phyloP scores from a whole-genome alignment of 2,329 filamentous ascomycete species.

The Neofusicoccum cordaticola region DNA sequence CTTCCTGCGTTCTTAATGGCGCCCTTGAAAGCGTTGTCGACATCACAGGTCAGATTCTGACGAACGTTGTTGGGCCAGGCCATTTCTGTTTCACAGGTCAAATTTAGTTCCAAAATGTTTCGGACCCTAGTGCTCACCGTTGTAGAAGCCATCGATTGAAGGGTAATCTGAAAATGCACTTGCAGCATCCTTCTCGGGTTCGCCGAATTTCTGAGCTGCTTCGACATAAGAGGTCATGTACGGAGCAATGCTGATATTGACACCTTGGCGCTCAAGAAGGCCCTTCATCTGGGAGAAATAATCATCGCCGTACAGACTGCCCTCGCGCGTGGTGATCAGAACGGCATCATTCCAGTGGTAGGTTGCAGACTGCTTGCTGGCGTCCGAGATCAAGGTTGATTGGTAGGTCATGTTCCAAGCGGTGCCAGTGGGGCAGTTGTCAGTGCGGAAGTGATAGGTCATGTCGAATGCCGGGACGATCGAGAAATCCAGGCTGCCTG shows the following conservation, averaged over 20 bases:
- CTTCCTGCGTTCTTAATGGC: constrained; percentile 32
- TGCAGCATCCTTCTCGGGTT: constrained; percentile 23
- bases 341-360: constrained; percentile 38
- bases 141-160: constrained; percentile 38
- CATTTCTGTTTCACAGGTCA: neutral
- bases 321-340: constrained; percentile 36
- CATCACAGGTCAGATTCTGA: constrained; percentile 10
- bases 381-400: constrained; percentile 29
- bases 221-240: constrained; percentile 33
- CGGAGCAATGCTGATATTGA: constrained; percentile 33
- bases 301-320: constrained; percentile 35
- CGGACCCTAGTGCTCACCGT: constrained; percentile 24
- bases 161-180: constrained; percentile 30
- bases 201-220: constrained; percentile 25
- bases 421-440: constrained; percentile 25
- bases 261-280: constrained; percentile 20
- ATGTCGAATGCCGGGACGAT: constrained; percentile 41
- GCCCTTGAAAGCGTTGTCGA: constrained; percentile 35
- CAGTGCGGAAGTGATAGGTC: constrained; percentile 27
- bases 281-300: constrained; percentile 31
- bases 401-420: constrained; percentile 40
- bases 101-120: neutral
- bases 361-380: constrained; percentile 21
- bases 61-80: constrained; percentile 2
- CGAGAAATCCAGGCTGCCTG: constrained; percentile 33